These are phyloP conservation scores for Ceratobasidium papillatum DNA, from an alignment of 1,284 basidiomycete genomes.

Conservation along the genomic window DNA sequence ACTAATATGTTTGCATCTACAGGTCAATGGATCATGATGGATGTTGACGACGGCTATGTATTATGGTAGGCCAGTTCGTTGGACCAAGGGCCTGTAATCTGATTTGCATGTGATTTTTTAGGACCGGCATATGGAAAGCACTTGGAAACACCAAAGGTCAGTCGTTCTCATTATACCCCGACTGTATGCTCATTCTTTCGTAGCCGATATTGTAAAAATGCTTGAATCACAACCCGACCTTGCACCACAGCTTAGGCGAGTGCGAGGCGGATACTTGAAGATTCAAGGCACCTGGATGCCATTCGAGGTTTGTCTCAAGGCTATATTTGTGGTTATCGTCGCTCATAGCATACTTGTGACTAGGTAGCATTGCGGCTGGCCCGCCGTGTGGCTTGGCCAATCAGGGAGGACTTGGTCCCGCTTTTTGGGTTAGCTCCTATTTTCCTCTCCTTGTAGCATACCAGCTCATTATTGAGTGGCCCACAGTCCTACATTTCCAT, in stretches of 20 bases:
- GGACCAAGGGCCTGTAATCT: not conserved
- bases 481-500: conserved; percentile 69
- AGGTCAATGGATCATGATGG: conserved; percentile 90
- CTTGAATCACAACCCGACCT: conserved; percentile 87
- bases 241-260: conserved; percentile 77
- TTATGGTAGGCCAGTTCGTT: conserved; percentile 35
- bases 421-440: conserved; percentile 72
- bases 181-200: conserved; percentile 43
- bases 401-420: conserved; percentile 81
- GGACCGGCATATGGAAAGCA: conserved; percentile 91
- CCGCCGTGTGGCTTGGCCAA: conserved; percentile 87
- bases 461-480: conserved; percentile 40
- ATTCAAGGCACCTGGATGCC: conserved; percentile 92
- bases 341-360: not conserved
- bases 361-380: conserved; percentile 77
- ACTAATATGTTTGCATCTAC: not conserved
- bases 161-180: conserved; percentile 42
- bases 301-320: conserved; percentile 71
- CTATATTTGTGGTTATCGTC: conserved; percentile 23
- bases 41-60: conserved; percentile 84
- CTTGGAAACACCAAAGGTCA: conserved; percentile 85
- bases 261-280: conserved; percentile 85
- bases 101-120: conserved; percentile 58
- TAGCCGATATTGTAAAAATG: conserved; percentile 89
- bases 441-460: conserved; percentile 15